Percentiles rank a stretch among this genome's conserved stretches.
Evolutionary conservation across 805 yeast species (phyloP).

Genomic region (Cyberlindnera subsufficiens): DNA sequence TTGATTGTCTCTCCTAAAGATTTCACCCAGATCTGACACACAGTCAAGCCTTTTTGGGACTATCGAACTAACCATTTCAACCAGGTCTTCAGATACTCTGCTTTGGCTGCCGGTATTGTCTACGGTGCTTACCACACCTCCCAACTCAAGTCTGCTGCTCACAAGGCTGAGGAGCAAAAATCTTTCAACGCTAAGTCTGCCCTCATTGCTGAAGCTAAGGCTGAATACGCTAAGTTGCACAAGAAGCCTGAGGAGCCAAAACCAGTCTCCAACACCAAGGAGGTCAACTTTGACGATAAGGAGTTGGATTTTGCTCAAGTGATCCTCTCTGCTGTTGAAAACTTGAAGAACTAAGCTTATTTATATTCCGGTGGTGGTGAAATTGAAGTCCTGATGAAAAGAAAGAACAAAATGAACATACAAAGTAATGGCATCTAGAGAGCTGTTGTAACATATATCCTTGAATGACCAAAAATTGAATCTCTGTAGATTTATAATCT

Average conservation of each 20-base stretch:
- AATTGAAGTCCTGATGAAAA: neutral
- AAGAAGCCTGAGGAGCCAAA: conserved; percentile 35
- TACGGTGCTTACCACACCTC: conserved; percentile 87
- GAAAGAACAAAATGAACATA: conserved; percentile 1
- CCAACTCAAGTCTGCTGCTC: conserved; percentile 55
- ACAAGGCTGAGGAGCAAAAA: conserved; percentile 48
- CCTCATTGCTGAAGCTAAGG: conserved; percentile 83
- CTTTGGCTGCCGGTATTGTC: conserved; percentile 80
- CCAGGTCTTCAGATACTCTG: conserved; percentile 87
- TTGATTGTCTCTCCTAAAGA: too few species aligned
- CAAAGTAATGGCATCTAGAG: neutral
- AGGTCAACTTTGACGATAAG: conserved; percentile 79
- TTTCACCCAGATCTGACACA: too few species aligned
- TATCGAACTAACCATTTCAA: conserved; percentile 6
- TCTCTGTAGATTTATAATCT: neutral
- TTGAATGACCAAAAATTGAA: neutral
- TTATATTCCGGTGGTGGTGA: too few species aligned
- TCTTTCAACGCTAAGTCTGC: conserved; percentile 62
- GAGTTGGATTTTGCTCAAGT: conserved; percentile 78
- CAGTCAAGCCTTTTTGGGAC: neutral
- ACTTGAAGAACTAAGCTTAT: conserved; percentile 27
- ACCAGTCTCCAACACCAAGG: conserved; percentile 28
- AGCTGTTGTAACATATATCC: neutral
- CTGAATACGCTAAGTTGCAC: conserved; percentile 70
- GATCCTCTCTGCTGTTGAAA: conserved; percentile 59